Percentiles rank a stretch among this genome's conserved stretches.
These are phyloP conservation scores for Sphagnum fallax DNA, from an alignment of 228 moss, liverwort and hornwort genomes.

Conservation along the genomic window DNA sequence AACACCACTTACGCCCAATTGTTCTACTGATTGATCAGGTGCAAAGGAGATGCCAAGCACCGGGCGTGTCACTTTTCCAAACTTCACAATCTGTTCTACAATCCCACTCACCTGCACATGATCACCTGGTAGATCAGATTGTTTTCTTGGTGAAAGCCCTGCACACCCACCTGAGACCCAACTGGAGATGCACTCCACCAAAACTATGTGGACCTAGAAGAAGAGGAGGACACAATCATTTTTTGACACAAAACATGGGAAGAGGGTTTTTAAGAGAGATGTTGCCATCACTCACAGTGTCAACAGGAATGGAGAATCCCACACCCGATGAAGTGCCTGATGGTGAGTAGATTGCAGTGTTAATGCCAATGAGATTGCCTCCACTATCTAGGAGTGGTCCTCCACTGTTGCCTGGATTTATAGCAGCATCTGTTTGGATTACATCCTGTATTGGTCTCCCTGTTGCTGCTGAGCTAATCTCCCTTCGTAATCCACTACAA, in stretches of 20 bases:
- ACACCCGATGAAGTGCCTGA: constrained; percentile 98
- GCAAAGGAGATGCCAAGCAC: constrained; percentile 96
- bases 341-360: constrained; percentile 97
- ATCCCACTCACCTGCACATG: constrained; percentile 75
- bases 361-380: constrained; percentile 94
- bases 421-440: constrained; percentile 98
- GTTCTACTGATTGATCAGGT: constrained; percentile 97
- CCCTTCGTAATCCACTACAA: constrained; percentile 86
- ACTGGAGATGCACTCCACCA: neutral
- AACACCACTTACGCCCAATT: constrained; percentile 92
- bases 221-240: too few species aligned
- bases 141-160: neutral
- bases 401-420: constrained; percentile 98
- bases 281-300: constrained; percentile 48
- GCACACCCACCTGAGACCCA: neutral
- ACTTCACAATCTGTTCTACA: constrained; percentile 95
- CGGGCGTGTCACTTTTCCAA: constrained; percentile 91
- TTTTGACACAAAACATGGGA: too few species aligned
- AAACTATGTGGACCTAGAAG: too few species aligned
- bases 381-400: constrained; percentile 91
- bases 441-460: constrained; percentile 98
- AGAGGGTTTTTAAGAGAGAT: too few species aligned
- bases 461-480: constrained; percentile 96
- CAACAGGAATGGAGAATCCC: constrained; percentile 98
- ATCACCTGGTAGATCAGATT: neutral